Evolutionary conservation across 225 moss, liverwort and hornwort genomes (phyloP), one percentile per base, ranked within the genome.

Genomic region (Marchantia polymorpha): DNA sequence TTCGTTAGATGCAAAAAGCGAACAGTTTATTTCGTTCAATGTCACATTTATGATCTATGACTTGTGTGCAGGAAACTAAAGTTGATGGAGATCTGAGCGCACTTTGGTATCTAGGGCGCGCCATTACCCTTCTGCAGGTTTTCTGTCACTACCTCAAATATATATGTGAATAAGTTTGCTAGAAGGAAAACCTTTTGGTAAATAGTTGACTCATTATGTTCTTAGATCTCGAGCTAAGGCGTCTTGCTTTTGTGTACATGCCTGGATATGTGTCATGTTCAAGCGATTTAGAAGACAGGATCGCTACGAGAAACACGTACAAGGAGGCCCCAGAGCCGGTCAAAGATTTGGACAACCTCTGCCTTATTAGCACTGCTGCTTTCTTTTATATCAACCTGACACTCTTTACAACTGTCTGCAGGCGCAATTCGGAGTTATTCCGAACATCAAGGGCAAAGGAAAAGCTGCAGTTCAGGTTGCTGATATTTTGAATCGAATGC

Each of bases 11-110:
- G 39, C 5, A 39, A 39, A 39, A 39, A 39, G 39, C 39, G 39
- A 39, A 39, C 39, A 39, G 39, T 39, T 2, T 39, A 2, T 39
- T 5, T 5, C 2, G 39, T 39, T 5, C 3, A 39, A 39, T 39
- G 39, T 39, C 39, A 39, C 39, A 39, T 39, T 39, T 39, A 39
- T 22, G n/a, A 23, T 61, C 23, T 61, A 23, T 58, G 61, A 22
- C 22, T 69, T 3, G 56, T 39, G 12, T 52, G 12, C 87, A 94
- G 92, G 99, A 99, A 84, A 87, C 78, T 73, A 94, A 94, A 88
- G 97, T 92, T 78, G 95, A 99, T 84, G 97, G 97, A 63, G 95
- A 99, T 72, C 85, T 86, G 54, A 91, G 95, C 90, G 89, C 97
- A 59, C 82, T 99, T 79, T 99, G 97, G 97, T 92, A 92, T 78